These are phyloP conservation scores for Ulvella scutata DNA, from an alignment of 139 green algal species.

Conservation along the genomic window DNA sequence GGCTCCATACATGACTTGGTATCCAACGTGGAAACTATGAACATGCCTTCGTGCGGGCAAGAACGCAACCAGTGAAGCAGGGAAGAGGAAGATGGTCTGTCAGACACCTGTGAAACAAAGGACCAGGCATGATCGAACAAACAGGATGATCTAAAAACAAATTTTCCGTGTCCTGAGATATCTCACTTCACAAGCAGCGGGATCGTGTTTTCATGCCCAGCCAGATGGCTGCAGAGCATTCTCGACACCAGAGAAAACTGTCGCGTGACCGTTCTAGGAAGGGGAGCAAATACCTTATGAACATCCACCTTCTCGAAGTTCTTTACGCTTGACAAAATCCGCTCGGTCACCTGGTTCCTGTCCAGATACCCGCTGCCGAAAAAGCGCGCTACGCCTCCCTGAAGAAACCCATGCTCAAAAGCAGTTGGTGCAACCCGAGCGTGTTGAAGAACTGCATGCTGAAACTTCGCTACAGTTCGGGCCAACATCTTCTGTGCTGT, in stretches of 20 bases:
- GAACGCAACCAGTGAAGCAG: no score
- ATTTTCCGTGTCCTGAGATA: not conserved
- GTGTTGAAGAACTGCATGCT: not conserved
- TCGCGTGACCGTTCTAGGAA: not conserved
- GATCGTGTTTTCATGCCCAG: not conserved
- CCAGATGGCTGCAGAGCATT: not conserved
- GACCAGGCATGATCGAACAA: not conserved
- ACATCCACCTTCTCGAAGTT: slow-evolving; percentile 96
- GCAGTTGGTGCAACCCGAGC: not conserved
- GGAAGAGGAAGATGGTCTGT: no score
- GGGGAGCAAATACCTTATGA: slow-evolving; percentile 54
- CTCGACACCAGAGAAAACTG: not conserved
- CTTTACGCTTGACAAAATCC: slow-evolving; percentile 87
- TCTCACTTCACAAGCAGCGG: not conserved
- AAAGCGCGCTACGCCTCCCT: not conserved
- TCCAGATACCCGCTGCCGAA: slow-evolving; percentile 64
- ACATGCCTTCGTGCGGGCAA: no score
- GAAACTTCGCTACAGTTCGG: no score
- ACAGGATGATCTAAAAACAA: not conserved
- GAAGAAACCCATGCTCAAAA: not conserved
- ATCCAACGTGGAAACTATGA: no score
- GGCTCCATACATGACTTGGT: not conserved
- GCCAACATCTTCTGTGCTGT: no score
- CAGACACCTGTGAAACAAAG: not conserved
- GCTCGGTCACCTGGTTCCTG: slow-evolving; percentile 79